These are phyloP conservation scores for Paramecium sexaurelia DNA, from an alignment of 73 alveolate species.

Conservation along the genomic window DNA sequence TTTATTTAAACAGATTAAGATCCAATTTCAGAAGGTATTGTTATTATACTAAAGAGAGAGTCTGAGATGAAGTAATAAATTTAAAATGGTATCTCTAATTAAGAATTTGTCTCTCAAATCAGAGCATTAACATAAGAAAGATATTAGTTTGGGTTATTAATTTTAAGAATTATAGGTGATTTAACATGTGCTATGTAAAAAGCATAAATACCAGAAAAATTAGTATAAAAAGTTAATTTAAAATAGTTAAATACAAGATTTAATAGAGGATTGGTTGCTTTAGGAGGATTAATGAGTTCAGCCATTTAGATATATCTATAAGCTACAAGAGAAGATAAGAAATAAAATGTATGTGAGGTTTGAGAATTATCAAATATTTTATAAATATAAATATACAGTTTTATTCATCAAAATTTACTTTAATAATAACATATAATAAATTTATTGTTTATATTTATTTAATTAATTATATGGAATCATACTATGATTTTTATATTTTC, in stretches of 20 bases:
- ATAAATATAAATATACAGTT: too few relatives aligned
- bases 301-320: background rate
- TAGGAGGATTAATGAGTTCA: background rate
- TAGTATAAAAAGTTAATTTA: background rate
- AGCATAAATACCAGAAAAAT: slow-evolving; percentile 1
- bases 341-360: background rate
- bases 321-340: background rate
- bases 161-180: slow-evolving; percentile 12
- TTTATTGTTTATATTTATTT: background rate
- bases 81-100: background rate
- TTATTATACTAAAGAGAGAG: slow-evolving; percentile 10
- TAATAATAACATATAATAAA: background rate
- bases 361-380: background rate
- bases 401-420: too few relatives aligned
- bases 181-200: background rate
- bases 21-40: background rate
- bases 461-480: background rate
- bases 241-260: slow-evolving; percentile 42
- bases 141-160: background rate
- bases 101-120: background rate
- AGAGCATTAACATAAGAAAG: background rate
- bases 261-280: slow-evolving; percentile 18
- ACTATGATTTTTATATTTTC: background rate
- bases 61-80: slow-evolving; percentile 5
- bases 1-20: slow-evolving; percentile 18